A percentile compares a stretch with the other conserved stretches of the same genome.
Evolutionary conservation across 331 rosid genomes (phyloP).

Genomic region (Saraca asoca): DNA sequence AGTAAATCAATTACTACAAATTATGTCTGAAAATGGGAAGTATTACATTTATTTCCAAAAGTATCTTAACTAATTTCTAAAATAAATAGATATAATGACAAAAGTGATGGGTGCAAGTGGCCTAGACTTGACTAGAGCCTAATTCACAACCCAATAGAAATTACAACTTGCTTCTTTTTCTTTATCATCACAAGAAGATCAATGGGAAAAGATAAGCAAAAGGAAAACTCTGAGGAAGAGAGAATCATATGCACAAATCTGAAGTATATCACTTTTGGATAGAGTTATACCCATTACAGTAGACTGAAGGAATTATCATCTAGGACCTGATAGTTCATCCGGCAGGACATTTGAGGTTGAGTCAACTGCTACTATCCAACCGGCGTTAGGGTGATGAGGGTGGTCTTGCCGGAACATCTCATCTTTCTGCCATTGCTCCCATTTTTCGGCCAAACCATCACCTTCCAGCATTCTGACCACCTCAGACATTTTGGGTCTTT

Average conservation of each 20-base stretch:
- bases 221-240: neutral
- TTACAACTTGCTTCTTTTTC: slow-evolving; percentile 35
- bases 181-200: slow-evolving; percentile 40
- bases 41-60: slow-evolving; percentile 41
- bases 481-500: slow-evolving; percentile 94
- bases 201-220: slow-evolving; percentile 24
- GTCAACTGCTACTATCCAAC: slow-evolving; percentile 63
- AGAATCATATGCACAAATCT: slow-evolving; percentile 46
- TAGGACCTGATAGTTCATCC: slow-evolving; percentile 91
- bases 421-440: slow-evolving; percentile 95
- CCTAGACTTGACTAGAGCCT: slow-evolving; percentile 39
- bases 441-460: slow-evolving; percentile 86
- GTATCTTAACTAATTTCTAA: slow-evolving; percentile 36
- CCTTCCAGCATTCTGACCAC: slow-evolving; percentile 98
- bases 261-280: slow-evolving; percentile 32
- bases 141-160: slow-evolving; percentile 38
- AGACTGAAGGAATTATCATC: slow-evolving; percentile 52
- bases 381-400: slow-evolving; percentile 43
- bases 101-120: slow-evolving; percentile 40
- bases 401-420: slow-evolving; percentile 66
- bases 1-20: neutral
- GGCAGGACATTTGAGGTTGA: slow-evolving; percentile 70
- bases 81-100: slow-evolving; percentile 40
- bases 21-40: slow-evolving; percentile 12
- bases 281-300: neutral